Evolutionary conservation across 75 land plant species (phyloP).

Genomic region (Chamaecyparis obtusa): DNA sequence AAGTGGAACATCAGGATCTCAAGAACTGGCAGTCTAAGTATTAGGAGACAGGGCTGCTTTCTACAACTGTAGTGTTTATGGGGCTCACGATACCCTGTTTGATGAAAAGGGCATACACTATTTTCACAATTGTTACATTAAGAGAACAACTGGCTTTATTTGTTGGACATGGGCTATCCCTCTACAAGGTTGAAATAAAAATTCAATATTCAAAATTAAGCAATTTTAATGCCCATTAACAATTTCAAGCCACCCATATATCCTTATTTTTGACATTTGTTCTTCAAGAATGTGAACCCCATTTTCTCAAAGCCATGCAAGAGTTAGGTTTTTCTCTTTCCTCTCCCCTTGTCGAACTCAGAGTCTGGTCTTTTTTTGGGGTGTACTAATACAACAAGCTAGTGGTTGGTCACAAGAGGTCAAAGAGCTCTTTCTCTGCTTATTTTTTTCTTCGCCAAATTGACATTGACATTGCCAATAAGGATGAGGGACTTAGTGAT

Average conservation of each 20-base stretch:
- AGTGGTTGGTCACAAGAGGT: no score
- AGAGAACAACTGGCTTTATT: conserved; percentile 65
- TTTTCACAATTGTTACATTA: conserved; percentile 58
- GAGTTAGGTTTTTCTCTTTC: no score
- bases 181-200: conserved; percentile 32
- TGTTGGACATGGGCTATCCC: conserved; percentile 59
- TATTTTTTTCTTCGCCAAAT: no score
- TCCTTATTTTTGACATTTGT: not conserved
- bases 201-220: no score
- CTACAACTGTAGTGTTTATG: conserved; percentile 71
- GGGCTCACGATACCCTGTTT: conserved; percentile 61
- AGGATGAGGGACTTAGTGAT: no score
- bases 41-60: conserved; percentile 76
- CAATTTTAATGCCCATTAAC: not conserved
- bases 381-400: no score
- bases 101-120: conserved; percentile 60
- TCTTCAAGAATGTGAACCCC: conserved; percentile 2
- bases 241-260: not conserved
- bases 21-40: conserved; percentile 59
- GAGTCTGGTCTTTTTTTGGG: no score
- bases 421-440: no score
- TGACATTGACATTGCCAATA: no score
- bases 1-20: conserved; percentile 19
- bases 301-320: no score
- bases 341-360: no score